Percentiles rank a stretch among this genome's conserved stretches.
phyloP scores from a whole-genome alignment of 176 grass and related monocot species.

The Guadua angustifolia region DNA sequence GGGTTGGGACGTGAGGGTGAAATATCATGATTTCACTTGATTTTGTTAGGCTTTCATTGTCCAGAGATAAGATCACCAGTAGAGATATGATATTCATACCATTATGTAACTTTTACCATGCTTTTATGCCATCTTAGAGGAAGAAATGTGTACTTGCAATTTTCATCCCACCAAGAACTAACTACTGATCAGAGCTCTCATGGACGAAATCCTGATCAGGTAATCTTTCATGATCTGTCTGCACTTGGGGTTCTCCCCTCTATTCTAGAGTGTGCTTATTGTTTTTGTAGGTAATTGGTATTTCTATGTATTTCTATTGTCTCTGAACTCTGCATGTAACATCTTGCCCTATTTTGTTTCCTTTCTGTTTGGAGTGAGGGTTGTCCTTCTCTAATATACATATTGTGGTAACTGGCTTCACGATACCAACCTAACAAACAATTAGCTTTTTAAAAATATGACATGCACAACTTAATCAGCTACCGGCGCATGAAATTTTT shows the following conservation, averaged over 20 bases:
- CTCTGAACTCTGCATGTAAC: slow-evolving; percentile 1
- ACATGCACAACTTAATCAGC: not conserved
- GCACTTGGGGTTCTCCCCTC: not conserved
- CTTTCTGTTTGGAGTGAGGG: not conserved
- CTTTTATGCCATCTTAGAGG: slow-evolving; percentile 64
- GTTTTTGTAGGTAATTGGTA: not conserved
- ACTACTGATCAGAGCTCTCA: slow-evolving; percentile 96
- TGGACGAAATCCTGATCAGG: slow-evolving; percentile 95
- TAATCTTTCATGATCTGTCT: slow-evolving; percentile 35
- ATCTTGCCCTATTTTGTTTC: slow-evolving; percentile 11
- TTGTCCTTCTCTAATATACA: slow-evolving; percentile 12
- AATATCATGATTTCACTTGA: not conserved
- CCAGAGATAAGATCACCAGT: not conserved
- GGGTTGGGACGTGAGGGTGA: not conserved
- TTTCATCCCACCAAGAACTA: slow-evolving; percentile 95
- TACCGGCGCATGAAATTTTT: not conserved
- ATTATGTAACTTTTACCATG: not conserved
- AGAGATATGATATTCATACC: not conserved
- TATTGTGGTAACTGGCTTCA: not conserved
- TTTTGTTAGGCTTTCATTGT: slow-evolving; percentile 10
- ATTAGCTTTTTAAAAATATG: not conserved
- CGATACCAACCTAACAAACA: not conserved
- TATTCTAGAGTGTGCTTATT: not conserved
- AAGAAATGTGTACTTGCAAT: slow-evolving; percentile 96
- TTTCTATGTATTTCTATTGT: not conserved